Base-by-base conservation (phyloP, 2,329 filamentous ascomycete species). In the Aspergillus aculeatus region DNA sequence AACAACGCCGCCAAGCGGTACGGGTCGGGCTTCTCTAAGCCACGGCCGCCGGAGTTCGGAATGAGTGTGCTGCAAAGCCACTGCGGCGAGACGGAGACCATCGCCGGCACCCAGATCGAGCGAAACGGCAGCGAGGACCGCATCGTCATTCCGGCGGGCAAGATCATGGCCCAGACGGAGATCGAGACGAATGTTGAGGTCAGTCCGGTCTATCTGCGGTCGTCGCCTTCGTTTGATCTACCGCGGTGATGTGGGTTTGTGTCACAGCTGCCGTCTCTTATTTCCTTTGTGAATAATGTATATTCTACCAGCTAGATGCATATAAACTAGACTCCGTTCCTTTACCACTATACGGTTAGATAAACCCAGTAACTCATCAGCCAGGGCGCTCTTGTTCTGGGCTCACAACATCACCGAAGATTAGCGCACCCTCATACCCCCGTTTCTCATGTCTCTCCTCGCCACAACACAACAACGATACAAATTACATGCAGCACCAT, bases 131-230 rank as follows among this genome's bases (percentile, higher is more conserved):
- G 71, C 21, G 64, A 73, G 24, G 71, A 74, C 47, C 59, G 69
- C 3, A 73, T 74, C 23, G 67, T 72, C 16, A 50, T 73, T 21
- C 71, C 70, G 6, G 58, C 70, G 3, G 71, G 71, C 12, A 72
- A 69, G 62, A 74, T 74, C 44, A 68, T 66, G 26, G 61, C 70
- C 2, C 68, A 69, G 31, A 74, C 71, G 7, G 65, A 73, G 60
- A 73, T 74, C 31, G 66, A 72, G 50, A 72, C 70, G n/a, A 73
- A 68, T 10, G 62, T 73, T 2, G 70, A 73, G 57, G 56, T 66
- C 16, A 64, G 62, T 52, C 49, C 56, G 10, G 58, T 62, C 38
- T 51, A 56, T 52, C 12, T 29, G 14, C 35, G 26, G n/a, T n/a
- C 23, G n/a, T 26, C 24, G 16, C 38, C 32, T 23, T 57, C 53